These are phyloP conservation scores for Hypoxylon intermedium DNA, from an alignment of 495 filamentous ascomycete genomes.

Conservation along the genomic window DNA sequence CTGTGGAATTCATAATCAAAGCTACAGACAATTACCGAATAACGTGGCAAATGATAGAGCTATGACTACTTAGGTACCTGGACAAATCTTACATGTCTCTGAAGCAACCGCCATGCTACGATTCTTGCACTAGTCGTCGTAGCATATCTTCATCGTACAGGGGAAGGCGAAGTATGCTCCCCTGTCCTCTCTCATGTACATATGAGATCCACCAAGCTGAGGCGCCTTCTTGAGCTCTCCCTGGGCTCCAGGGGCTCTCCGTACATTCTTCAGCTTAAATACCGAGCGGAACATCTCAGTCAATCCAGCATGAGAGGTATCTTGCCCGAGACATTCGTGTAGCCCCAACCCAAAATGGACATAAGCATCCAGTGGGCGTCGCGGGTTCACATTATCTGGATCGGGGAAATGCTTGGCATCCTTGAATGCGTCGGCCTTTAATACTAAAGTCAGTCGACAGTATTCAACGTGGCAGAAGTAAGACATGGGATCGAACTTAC, in stretches of 20 bases:
- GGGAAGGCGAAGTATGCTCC: conserved; percentile 77
- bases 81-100: too few species aligned
- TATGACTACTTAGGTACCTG: too few species aligned
- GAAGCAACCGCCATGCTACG: too few species aligned
- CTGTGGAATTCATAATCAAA: too few species aligned
- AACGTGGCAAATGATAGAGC: too few species aligned
- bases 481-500: conserved; percentile 47
- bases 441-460: conserved; percentile 59
- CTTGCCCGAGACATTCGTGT: conserved; percentile 67
- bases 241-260: conserved; percentile 70
- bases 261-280: conserved; percentile 67
- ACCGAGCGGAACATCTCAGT: conserved; percentile 72
- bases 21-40: too few species aligned
- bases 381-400: conserved; percentile 68
- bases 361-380: conserved; percentile 72
- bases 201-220: conserved; percentile 63
- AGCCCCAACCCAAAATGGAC: conserved; percentile 70
- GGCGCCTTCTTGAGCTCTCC: conserved; percentile 77
- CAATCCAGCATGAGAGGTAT: conserved; percentile 67
- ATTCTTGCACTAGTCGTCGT: conserved; percentile 46
- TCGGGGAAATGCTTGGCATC: conserved; percentile 73
- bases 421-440: conserved; percentile 60
- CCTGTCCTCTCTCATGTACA: conserved; percentile 79
- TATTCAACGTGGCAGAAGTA: conserved; percentile 52
- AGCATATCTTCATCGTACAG: conserved; percentile 66